phyloP scores from a whole-genome alignment of 1,284 basidiomycete species.

The Ganoderma sinense region DNA sequence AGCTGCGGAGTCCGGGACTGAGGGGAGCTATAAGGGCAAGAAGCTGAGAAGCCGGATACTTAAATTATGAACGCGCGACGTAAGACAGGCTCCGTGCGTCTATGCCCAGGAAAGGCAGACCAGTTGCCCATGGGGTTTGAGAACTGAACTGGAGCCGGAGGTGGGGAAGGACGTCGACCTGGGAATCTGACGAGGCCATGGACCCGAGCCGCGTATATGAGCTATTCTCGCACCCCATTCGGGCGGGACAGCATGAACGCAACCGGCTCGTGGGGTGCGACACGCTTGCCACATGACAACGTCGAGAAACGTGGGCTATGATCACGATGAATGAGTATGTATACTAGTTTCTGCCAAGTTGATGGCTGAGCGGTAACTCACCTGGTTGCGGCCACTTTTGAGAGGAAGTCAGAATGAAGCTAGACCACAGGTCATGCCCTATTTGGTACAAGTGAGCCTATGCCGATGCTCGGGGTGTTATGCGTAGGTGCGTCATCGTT shows the following conservation, averaged over 20 bases:
- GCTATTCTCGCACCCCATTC: background rate
- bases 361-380: background rate
- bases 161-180: background rate
- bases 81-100: background rate
- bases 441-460: background rate
- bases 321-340: background rate
- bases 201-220: background rate
- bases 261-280: background rate
- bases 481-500: background rate
- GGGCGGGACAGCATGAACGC: background rate
- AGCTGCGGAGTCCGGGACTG: background rate
- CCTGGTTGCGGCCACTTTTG: conserved; percentile 15
- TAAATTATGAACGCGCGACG: background rate
- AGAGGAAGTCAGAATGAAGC: conserved; percentile 1
- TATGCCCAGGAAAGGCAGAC: background rate
- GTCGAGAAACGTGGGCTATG: background rate
- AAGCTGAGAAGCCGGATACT: background rate
- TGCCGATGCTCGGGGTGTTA: background rate
- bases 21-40: background rate
- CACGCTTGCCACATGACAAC: conserved; percentile 29
- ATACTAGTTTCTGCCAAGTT: background rate
- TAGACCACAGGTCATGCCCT: background rate
- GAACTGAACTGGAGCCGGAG: background rate
- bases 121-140: background rate
- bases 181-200: conserved; percentile 1